Evolutionary conservation across 1,139 yeast genomes (phyloP).

Genomic region (Yamadazyma atmosphaerica): DNA sequence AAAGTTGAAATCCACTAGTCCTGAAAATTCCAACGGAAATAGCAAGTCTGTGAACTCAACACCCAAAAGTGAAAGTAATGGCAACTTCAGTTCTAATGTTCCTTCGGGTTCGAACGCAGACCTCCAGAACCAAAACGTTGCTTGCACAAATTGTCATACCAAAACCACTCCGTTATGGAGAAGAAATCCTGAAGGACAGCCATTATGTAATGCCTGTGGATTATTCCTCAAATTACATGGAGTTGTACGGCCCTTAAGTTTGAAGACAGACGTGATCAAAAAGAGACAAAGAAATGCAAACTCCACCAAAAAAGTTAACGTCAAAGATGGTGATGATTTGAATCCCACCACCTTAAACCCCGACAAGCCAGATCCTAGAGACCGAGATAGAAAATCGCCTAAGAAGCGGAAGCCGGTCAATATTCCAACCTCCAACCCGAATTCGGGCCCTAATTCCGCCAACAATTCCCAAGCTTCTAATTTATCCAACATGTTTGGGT

Average conservation of each 20-base stretch:
- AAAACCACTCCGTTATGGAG: constrained; percentile 61
- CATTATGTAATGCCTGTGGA: constrained; percentile 63
- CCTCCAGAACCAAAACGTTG: constrained; percentile 11
- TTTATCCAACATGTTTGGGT: constrained; percentile 11
- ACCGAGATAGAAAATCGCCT: constrained; percentile 16
- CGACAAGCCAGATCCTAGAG: constrained; percentile 7
- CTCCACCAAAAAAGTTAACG: constrained; percentile 12
- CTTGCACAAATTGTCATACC: constrained; percentile 55
- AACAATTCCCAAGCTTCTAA: constrained; percentile 6
- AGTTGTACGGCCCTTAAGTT: constrained; percentile 55
- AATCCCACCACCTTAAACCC: constrained; percentile 30
- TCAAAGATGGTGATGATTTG: constrained; percentile 38
- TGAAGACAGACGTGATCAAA: constrained; percentile 58
- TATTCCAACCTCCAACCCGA: constrained; percentile 6
- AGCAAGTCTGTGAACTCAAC: neutral
- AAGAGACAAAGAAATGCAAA: constrained; percentile 36
- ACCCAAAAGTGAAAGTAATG: neutral
- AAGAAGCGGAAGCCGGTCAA: constrained; percentile 16
- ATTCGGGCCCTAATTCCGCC: neutral
- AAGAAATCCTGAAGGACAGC: constrained; percentile 55
- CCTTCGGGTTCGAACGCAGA: constrained; percentile 3
- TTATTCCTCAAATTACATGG: constrained; percentile 58
- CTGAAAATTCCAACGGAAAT: constrained; percentile 6
- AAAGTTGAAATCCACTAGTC: constrained; percentile 11
- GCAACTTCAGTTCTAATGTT: neutral